Conservation (phyloP, 169 alveolate species). For the Plasmodium chabaudi region DNA sequence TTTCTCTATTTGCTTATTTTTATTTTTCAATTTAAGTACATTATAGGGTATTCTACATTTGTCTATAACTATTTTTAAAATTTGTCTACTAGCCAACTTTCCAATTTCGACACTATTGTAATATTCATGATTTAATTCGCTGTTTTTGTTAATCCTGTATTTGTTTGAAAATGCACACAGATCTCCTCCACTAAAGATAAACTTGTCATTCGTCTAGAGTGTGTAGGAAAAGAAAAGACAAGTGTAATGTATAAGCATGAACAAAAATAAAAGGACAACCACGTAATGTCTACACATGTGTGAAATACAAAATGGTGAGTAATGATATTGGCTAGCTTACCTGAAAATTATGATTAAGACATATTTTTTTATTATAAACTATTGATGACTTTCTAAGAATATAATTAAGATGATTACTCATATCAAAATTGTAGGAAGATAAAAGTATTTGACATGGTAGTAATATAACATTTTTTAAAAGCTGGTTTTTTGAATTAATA, state of each 20-base stretch:
- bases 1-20: not conserved
- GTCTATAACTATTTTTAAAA: slow-evolving; percentile 23
- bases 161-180: slow-evolving; percentile 55
- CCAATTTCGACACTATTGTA: slow-evolving; percentile 53
- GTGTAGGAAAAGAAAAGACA: not conserved
- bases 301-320: not conserved
- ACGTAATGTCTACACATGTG: no score
- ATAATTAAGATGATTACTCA: slow-evolving; percentile 47
- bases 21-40: slow-evolving; percentile 17
- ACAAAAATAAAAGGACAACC: no score
- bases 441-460: slow-evolving; percentile 43
- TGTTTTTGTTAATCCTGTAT: slow-evolving; percentile 30
- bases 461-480: slow-evolving; percentile 14
- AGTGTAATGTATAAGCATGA: not conserved
- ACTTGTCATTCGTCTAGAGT: slow-evolving; percentile 48
- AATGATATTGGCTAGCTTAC: slow-evolving; percentile 2
- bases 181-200: slow-evolving; percentile 62
- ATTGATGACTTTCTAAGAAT: slow-evolving; percentile 57
- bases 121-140: slow-evolving; percentile 46
- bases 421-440: slow-evolving; percentile 36
- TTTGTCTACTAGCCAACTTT: slow-evolving; percentile 34
- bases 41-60: slow-evolving; percentile 10
- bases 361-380: slow-evolving; percentile 42
- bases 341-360: slow-evolving; percentile 62
- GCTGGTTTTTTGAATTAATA: slow-evolving; percentile 1